Percentiles rank a stretch among this genome's conserved stretches.
Evolutionary conservation across 768 basidiomycete genomes (phyloP).

Genomic region (Hypholoma sublateritium): DNA sequence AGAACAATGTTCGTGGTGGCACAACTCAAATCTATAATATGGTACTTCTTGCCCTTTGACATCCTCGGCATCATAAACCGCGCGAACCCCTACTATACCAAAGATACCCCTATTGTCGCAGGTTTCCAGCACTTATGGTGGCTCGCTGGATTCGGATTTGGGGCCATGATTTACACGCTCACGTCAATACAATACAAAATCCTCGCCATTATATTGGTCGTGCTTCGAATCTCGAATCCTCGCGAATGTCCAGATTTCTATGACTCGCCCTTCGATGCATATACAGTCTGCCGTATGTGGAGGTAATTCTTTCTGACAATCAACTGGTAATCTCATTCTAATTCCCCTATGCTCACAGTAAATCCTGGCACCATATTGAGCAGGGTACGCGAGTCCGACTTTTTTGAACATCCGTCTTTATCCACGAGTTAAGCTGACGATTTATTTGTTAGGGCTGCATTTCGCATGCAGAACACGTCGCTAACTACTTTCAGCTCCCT

Average conservation of each 20-base stretch:
- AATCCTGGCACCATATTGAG: slow-evolving; percentile 37
- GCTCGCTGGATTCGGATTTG: slow-evolving; percentile 10
- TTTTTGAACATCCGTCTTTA: not conserved
- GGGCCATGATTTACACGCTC: slow-evolving; percentile 2
- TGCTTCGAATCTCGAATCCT: not conserved
- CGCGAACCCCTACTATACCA: slow-evolving; percentile 16
- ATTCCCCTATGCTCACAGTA: not conserved
- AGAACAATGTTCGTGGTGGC: slow-evolving; percentile 20
- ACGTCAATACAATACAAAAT: not conserved
- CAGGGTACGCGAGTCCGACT: slow-evolving; percentile 23
- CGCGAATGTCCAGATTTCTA: not conserved
- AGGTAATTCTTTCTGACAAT: slow-evolving; percentile 24
- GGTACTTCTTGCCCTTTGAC: slow-evolving; percentile 22
- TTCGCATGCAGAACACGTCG: slow-evolving; percentile 25
- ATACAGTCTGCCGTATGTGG: slow-evolving; percentile 39
- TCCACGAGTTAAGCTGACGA: too few species aligned
- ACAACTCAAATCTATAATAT: slow-evolving; percentile 12
- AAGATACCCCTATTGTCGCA: slow-evolving; percentile 6
- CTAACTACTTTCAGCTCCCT: slow-evolving; percentile 22
- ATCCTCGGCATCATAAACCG: slow-evolving; percentile 14
- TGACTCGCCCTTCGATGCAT: slow-evolving; percentile 22
- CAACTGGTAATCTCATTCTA: not conserved
- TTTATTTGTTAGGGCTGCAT: slow-evolving; percentile 22
- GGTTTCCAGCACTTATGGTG: slow-evolving; percentile 9
- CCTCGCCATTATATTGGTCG: not conserved